Percentiles rank a stretch among this genome's conserved stretches.
Conservation (phyloP, 2,329 filamentous ascomycete species). For the Colletotrichum scovillei region DNA sequence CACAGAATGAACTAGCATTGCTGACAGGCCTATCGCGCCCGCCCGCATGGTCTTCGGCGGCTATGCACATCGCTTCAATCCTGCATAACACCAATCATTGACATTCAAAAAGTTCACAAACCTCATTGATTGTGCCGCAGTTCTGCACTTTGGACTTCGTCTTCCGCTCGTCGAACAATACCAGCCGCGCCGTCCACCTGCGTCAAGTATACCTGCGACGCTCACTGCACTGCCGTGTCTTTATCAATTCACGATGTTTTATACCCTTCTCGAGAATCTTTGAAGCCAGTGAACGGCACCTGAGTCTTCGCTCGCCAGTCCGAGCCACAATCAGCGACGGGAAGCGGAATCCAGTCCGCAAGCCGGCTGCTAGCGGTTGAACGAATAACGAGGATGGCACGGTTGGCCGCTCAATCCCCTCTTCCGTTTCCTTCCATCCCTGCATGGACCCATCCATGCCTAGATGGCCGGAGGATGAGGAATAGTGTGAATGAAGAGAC, state of each 20-base stretch:
- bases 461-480: background rate
- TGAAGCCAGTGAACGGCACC: background rate
- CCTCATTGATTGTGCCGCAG: background rate
- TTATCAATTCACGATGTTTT: background rate
- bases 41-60: constrained; percentile 28
- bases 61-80: constrained; percentile 35
- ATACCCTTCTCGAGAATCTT: background rate
- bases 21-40: constrained; percentile 27
- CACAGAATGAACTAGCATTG: constrained; percentile 4
- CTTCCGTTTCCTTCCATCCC: background rate
- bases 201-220: background rate
- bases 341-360: constrained; percentile 20
- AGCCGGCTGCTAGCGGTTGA: constrained; percentile 2
- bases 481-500: background rate
- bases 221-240: background rate
- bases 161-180: background rate
- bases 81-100: constrained; percentile 31
- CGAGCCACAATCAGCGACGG: constrained; percentile 14
- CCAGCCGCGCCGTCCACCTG: constrained; percentile 5
- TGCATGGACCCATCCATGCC: constrained; percentile 20
- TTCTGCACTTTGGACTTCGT: background rate
- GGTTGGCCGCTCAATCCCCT: constrained; percentile 6
- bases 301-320: background rate
- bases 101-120: constrained; percentile 16
- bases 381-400: constrained; percentile 30